phyloP scores from a whole-genome alignment of 108 stramenopile species.

The Asterionellopsis glacialis region DNA sequence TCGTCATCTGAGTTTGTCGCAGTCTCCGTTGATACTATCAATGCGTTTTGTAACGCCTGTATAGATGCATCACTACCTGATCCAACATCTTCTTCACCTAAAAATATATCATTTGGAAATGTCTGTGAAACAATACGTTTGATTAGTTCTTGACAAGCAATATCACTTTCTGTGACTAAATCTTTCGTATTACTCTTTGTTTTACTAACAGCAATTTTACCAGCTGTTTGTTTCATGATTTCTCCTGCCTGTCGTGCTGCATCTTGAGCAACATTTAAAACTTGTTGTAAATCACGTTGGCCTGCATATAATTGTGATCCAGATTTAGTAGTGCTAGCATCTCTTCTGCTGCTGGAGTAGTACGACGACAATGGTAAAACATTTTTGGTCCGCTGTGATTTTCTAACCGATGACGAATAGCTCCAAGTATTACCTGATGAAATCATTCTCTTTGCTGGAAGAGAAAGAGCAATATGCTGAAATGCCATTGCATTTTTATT shows the following conservation, averaged over 20 bases:
- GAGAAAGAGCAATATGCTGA: too few species aligned
- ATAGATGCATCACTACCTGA: slow-evolving; percentile 11
- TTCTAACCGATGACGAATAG: too few species aligned
- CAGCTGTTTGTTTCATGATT: slow-evolving; percentile 24
- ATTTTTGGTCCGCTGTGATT: too few species aligned
- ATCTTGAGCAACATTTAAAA: slow-evolving; percentile 11
- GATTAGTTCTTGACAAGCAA: slow-evolving; percentile 32
- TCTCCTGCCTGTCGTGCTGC: slow-evolving; percentile 33
- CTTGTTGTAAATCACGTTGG: background rate
- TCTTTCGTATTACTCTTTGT: slow-evolving; percentile 42
- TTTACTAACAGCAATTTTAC: slow-evolving; percentile 24
- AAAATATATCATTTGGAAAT: slow-evolving; percentile 39
- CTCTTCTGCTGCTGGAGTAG: too few species aligned
- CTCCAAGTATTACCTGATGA: too few species aligned
- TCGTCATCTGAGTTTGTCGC: background rate
- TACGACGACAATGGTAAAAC: too few species aligned
- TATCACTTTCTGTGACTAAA: slow-evolving; percentile 47
- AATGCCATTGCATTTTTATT: too few species aligned
- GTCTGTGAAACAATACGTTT: slow-evolving; percentile 21
- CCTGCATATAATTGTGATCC: background rate
- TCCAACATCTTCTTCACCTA: slow-evolving; percentile 39
- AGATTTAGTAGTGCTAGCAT: too few species aligned
- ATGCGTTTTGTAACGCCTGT: slow-evolving; percentile 15
- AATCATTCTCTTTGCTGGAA: too few species aligned
- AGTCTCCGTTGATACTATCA: background rate